A percentile compares a stretch with the other conserved stretches of the same genome.
phyloP scores from a whole-genome alignment of 2,329 filamentous ascomycete species.

The Hymenoscyphus linearis region DNA sequence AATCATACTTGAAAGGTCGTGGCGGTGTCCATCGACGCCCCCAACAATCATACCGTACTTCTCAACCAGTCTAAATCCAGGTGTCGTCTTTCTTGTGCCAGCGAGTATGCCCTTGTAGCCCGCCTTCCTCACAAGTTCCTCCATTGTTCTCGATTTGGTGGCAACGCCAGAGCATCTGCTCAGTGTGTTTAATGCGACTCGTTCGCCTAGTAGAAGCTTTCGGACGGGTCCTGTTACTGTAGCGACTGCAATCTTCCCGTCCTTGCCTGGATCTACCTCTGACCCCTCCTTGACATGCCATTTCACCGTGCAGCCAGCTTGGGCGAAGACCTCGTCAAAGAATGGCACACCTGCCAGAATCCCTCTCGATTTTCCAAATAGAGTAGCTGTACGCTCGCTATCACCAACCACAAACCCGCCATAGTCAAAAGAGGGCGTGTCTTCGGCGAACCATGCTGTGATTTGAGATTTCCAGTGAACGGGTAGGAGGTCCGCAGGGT shows the following conservation, averaged over 20 bases:
- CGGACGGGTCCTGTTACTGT: slow-evolving; percentile 82
- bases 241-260: slow-evolving; percentile 57
- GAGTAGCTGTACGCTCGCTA: slow-evolving; percentile 54
- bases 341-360: slow-evolving; percentile 90
- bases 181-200: slow-evolving; percentile 86
- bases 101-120: slow-evolving; percentile 84
- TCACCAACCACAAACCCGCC: slow-evolving; percentile 94
- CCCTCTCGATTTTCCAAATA: slow-evolving; percentile 67
- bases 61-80: slow-evolving; percentile 89
- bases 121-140: slow-evolving; percentile 51
- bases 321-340: slow-evolving; percentile 86
- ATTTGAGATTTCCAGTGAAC: slow-evolving; percentile 78
- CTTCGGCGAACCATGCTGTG: slow-evolving; percentile 84
- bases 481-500: slow-evolving; percentile 70
- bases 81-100: slow-evolving; percentile 94
- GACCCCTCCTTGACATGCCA: slow-evolving; percentile 80
- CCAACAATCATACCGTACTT: slow-evolving; percentile 98
- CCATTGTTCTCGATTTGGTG: slow-evolving; percentile 55
- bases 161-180: slow-evolving; percentile 90
- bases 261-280: slow-evolving; percentile 52
- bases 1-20: slow-evolving; percentile 90
- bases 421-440: slow-evolving; percentile 95
- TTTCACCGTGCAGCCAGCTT: slow-evolving; percentile 85
- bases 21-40: slow-evolving; percentile 84
- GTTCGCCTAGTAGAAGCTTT: slow-evolving; percentile 75